phyloP scores from a whole-genome alignment of 306 rosid species.

The Heteromeles arbutifolia region DNA sequence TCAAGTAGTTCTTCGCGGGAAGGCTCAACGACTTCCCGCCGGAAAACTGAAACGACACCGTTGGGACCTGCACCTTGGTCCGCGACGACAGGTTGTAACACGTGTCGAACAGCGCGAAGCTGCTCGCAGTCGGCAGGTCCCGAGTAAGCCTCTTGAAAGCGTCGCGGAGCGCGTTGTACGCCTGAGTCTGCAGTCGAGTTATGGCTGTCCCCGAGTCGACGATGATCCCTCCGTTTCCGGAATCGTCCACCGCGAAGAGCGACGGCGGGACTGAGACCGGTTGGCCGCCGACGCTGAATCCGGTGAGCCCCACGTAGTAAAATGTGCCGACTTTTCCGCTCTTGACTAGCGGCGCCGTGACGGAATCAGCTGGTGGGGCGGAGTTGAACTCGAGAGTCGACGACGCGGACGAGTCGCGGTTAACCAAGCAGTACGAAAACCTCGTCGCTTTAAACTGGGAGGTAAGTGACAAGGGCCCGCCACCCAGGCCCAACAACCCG shows the following conservation, averaged over 20 bases:
- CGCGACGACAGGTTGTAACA: constrained; percentile 64
- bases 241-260: constrained; percentile 28
- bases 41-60: constrained; percentile 56
- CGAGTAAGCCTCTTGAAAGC: constrained; percentile 42
- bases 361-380: constrained; percentile 49
- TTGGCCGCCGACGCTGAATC: constrained; percentile 67
- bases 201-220: constrained; percentile 86
- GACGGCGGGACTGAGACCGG: constrained; percentile 38
- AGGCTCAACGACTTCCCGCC: constrained; percentile 37
- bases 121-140: constrained; percentile 24
- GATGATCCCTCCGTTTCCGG: constrained; percentile 70
- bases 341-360: constrained; percentile 34
- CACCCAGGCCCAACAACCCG: constrained; percentile 87
- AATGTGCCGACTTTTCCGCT: constrained; percentile 41
- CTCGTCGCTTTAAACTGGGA: constrained; percentile 66
- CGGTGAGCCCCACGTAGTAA: constrained; percentile 53
- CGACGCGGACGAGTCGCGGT: constrained; percentile 62
- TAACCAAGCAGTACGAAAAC: constrained; percentile 76
- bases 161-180: constrained; percentile 67
- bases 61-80: constrained; percentile 54
- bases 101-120: constrained; percentile 69
- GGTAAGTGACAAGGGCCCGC: constrained; percentile 51
- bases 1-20: constrained; percentile 76
- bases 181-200: constrained; percentile 59
- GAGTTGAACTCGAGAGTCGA: constrained; percentile 92